phyloP scores from a whole-genome alignment of 495 filamentous ascomycete species.

The Trichoderma orchidacearum region DNA sequence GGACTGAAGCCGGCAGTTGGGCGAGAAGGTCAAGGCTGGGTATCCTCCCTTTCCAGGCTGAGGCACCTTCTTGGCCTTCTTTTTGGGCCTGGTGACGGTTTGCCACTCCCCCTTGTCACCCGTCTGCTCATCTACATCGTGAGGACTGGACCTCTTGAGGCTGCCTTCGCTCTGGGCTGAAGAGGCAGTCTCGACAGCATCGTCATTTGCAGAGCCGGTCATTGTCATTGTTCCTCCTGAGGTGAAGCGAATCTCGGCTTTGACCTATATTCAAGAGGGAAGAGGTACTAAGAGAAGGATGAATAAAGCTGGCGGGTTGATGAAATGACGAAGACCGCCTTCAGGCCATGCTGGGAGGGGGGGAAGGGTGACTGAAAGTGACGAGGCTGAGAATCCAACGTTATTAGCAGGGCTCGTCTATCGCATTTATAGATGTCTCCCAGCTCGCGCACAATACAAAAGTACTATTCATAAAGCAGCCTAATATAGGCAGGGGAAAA shows the following conservation, averaged over 20 bases:
- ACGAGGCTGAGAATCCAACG: no score
- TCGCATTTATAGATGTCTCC: no score
- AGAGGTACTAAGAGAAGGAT: no score
- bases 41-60: conserved; percentile 44
- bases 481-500: no score
- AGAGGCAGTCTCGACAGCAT: conserved; percentile 1
- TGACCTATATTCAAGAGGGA: background rate
- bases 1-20: conserved; percentile 50
- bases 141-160: conserved; percentile 25
- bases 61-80: conserved; percentile 48
- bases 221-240: background rate
- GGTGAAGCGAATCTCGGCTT: no score
- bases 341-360: no score
- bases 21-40: conserved; percentile 56
- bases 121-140: conserved; percentile 24
- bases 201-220: background rate
- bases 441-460: no score
- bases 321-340: no score
- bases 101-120: conserved; percentile 27
- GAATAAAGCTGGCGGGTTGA: no score
- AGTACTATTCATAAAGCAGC: no score
- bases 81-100: conserved; percentile 30
- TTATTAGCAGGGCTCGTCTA: no score
- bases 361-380: no score
- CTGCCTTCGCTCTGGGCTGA: conserved; percentile 10